A percentile compares a stretch with the other conserved stretches of the same genome.
phyloP scores from a whole-genome alignment of 202 grass and related monocot species.

The Schoenoplectus tabernaemontani region DNA sequence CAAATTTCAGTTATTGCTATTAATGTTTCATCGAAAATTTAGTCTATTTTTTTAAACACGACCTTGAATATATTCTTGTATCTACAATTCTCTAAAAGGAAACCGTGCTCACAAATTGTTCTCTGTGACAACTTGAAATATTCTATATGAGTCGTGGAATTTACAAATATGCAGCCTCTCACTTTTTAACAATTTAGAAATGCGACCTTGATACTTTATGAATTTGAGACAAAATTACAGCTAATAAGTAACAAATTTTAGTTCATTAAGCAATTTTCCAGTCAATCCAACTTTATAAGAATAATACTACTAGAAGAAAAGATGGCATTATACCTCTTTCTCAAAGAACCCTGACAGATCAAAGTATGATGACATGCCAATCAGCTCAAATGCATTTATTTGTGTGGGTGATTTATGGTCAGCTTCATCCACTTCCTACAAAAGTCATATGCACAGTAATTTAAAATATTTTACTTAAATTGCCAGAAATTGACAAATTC shows the following conservation, averaged over 20 bases:
- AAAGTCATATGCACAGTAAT: constrained; percentile 19
- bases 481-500: background rate
- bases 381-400: constrained; percentile 92
- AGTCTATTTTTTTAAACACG: too few relatives aligned
- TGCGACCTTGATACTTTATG: background rate
- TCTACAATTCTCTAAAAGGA: too few relatives aligned
- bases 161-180: too few relatives aligned
- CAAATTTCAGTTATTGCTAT: background rate
- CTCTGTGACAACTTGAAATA: too few relatives aligned
- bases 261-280: background rate
- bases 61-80: too few relatives aligned
- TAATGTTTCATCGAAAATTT: background rate
- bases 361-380: constrained; percentile 90
- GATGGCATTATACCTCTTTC: constrained; percentile 48
- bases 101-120: too few relatives aligned
- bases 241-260: background rate
- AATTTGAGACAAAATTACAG: background rate
- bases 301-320: constrained; percentile 15
- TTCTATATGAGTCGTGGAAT: too few relatives aligned
- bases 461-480: background rate
- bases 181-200: too few relatives aligned
- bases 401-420: constrained; percentile 48
- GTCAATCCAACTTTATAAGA: background rate
- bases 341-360: constrained; percentile 96
- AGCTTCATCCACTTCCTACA: constrained; percentile 39